Conservation (phyloP, 345 rosid species). For the Lepidium sativum region DNA sequence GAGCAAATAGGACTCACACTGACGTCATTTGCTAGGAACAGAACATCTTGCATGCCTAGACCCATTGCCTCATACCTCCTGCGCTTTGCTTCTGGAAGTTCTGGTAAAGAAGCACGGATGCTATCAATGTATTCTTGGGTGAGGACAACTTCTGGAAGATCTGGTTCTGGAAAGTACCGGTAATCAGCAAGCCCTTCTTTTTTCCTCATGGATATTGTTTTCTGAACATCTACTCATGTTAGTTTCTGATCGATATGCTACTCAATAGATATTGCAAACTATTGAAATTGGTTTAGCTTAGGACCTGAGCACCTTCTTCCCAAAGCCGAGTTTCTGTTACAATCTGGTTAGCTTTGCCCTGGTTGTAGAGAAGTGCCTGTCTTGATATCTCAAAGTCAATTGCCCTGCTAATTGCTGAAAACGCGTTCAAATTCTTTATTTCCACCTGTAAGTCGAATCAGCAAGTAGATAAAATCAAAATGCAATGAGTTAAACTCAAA, state of each 20-base stretch:
- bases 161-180: slow-evolving; percentile 94
- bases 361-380: slow-evolving; percentile 54
- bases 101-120: slow-evolving; percentile 56
- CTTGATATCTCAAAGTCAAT: slow-evolving; percentile 87
- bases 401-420: slow-evolving; percentile 78
- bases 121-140: slow-evolving; percentile 54
- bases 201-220: slow-evolving; percentile 88
- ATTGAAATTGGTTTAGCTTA: slow-evolving; percentile 4
- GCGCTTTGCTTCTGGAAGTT: slow-evolving; percentile 87
- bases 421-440: slow-evolving; percentile 84
- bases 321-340: slow-evolving; percentile 93
- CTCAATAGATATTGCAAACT: not conserved
- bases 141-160: slow-evolving; percentile 81
- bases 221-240: slow-evolving; percentile 40
- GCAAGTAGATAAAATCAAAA: not conserved
- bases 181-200: slow-evolving; percentile 97
- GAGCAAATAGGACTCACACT: slow-evolving; percentile 41
- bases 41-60: slow-evolving; percentile 82
- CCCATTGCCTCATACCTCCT: slow-evolving; percentile 84
- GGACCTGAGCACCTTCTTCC: slow-evolving; percentile 93
- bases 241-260: not conserved
- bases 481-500: not conserved
- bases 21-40: slow-evolving; percentile 84
- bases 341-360: slow-evolving; percentile 64
- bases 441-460: slow-evolving; percentile 55